Percentiles rank a stretch among this genome's conserved stretches.
Conservation (phyloP, 371 early-diverging fungal species). For the Cokeromyces recurvatus region DNA sequence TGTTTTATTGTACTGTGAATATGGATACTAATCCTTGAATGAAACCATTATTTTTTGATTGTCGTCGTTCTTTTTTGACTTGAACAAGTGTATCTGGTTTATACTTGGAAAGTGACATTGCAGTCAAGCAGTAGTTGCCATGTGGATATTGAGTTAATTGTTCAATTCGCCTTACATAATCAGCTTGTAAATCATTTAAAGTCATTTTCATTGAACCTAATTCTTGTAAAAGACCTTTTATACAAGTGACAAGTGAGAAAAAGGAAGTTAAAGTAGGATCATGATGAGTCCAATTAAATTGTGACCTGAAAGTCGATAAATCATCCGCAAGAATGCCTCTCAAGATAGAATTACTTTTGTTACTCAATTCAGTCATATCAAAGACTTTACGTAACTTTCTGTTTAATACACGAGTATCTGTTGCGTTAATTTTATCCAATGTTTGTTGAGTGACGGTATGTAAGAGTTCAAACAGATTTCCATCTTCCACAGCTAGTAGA, state of each 20-base stretch:
- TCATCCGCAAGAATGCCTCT: slow-evolving; percentile 61
- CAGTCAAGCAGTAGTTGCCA: too few relatives aligned
- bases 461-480: slow-evolving; percentile 11
- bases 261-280: slow-evolving; percentile 20
- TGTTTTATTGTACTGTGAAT: too few relatives aligned
- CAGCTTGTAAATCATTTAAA: slow-evolving; percentile 60
- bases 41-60: too few relatives aligned
- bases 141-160: slow-evolving; percentile 13
- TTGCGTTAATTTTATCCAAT: slow-evolving; percentile 45
- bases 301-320: slow-evolving; percentile 39
- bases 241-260: slow-evolving; percentile 46
- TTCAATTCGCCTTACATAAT: slow-evolving; percentile 58
- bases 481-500: too few relatives aligned
- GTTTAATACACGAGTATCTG: slow-evolving; percentile 55
- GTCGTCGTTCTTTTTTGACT: too few relatives aligned
- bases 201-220: slow-evolving; percentile 53
- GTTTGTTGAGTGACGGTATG: slow-evolving; percentile 21
- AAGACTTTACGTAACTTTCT: slow-evolving; percentile 54
- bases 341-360: slow-evolving; percentile 67
- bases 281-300: slow-evolving; percentile 45
- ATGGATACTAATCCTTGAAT: too few relatives aligned
- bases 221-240: slow-evolving; percentile 60
- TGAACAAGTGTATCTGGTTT: too few relatives aligned
- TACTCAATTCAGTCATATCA: slow-evolving; percentile 66
- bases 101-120: too few relatives aligned